phyloP scores from a whole-genome alignment of 768 basidiomycete genomes.

The Rhodosporidiobolus sp. region DNA sequence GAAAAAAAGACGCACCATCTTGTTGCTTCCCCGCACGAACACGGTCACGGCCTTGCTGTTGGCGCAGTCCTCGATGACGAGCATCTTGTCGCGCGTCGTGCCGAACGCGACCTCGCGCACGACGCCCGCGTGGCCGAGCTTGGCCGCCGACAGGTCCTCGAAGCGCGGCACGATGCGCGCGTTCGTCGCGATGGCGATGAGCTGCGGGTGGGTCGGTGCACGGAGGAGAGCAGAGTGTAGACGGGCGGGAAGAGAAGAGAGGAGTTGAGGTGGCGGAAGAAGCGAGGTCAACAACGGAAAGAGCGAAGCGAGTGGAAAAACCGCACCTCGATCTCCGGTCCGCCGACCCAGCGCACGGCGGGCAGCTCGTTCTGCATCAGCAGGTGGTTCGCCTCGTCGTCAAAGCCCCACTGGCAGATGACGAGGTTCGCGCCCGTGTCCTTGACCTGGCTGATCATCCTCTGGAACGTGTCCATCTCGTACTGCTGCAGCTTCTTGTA shows the following conservation, averaged over 20 bases:
- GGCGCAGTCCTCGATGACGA: slow-evolving; percentile 97
- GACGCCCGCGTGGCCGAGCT: slow-evolving; percentile 87
- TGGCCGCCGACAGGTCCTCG: slow-evolving; percentile 85
- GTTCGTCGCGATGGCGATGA: slow-evolving; percentile 97
- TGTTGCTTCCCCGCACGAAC: slow-evolving; percentile 95
- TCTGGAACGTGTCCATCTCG: slow-evolving; percentile 90
- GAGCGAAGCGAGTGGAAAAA: neutral
- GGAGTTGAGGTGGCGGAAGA: neutral
- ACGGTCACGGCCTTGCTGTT: slow-evolving; percentile 94
- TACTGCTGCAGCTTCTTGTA: slow-evolving; percentile 91
- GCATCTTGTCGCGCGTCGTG: slow-evolving; percentile 98
- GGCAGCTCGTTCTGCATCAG: slow-evolving; percentile 97
- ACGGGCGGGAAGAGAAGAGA: neutral
- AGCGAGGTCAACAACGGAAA: neutral
- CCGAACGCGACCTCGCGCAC: slow-evolving; percentile 94
- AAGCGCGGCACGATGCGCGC: slow-evolving; percentile 98
- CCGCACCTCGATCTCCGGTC: slow-evolving; percentile 92
- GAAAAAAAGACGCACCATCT: slow-evolving; percentile 67
- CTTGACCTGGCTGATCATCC: slow-evolving; percentile 96
- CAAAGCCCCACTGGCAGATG: slow-evolving; percentile 99
- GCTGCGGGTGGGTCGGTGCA: slow-evolving; percentile 52
- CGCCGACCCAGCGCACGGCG: slow-evolving; percentile 97
- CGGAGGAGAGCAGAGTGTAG: neutral
- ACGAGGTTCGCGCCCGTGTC: slow-evolving; percentile 96
- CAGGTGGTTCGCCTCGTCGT: slow-evolving; percentile 97